A percentile compares a stretch with the other conserved stretches of the same genome.
These are phyloP conservation scores for Camelina sativa DNA, from an alignment of 345 rosid genomes.

Conservation along the genomic window DNA sequence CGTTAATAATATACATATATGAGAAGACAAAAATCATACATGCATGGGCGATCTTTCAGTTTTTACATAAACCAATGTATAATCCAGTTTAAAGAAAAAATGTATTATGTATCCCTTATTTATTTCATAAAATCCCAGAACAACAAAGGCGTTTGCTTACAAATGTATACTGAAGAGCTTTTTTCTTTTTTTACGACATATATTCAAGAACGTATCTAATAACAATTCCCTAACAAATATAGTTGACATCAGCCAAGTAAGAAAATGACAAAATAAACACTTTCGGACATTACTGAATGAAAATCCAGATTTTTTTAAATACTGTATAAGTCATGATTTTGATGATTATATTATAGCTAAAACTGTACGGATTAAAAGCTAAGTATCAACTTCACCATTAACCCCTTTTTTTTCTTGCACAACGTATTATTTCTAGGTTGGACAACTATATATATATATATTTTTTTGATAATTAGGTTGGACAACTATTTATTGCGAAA, in stretches of 20 bases:
- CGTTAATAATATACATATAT: not conserved
- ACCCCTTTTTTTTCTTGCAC: no score
- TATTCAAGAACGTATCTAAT: not conserved
- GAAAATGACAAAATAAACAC: not conserved
- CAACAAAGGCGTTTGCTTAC: conserved; percentile 26
- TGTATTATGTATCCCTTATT: conserved; percentile 8
- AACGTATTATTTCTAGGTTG: no score
- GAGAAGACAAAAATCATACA: conserved; percentile 18
- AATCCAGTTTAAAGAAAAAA: not conserved
- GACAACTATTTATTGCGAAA: no score
- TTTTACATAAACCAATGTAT: conserved; percentile 11
- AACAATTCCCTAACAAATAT: not conserved
- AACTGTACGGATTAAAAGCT: no score
- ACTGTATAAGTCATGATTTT: not conserved
- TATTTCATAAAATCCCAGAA: conserved; percentile 6
- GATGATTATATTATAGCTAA: no score
- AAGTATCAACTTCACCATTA: no score
- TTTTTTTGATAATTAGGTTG: no score
- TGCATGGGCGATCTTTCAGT: not conserved
- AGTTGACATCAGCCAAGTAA: not conserved
- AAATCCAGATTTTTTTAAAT: not conserved
- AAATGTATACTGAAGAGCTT: not conserved
- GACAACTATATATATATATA: no score
- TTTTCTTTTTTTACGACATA: not conserved
- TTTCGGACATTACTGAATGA: not conserved